Conservation (phyloP, 2,329 filamentous ascomycete genomes). For the Dothideomycetes sp. region DNA sequence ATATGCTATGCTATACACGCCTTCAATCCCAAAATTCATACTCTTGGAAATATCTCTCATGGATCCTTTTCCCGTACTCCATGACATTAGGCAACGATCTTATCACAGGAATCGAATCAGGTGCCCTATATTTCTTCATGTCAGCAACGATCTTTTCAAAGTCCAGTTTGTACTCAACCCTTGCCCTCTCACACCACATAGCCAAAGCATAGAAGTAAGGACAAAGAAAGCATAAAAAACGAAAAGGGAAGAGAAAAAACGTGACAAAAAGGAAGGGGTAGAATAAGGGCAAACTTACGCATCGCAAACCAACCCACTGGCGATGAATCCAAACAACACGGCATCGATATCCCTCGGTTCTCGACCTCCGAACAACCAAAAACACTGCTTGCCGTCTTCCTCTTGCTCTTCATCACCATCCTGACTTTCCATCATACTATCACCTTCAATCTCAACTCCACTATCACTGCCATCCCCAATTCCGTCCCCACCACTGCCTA, state of each 20-base stretch:
- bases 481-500: no score
- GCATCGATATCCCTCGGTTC: slow-evolving; percentile 50
- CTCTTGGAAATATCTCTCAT: slow-evolving; percentile 49
- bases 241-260: no score
- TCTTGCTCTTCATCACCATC: slow-evolving; percentile 16
- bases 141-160: slow-evolving; percentile 29
- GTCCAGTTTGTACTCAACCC: slow-evolving; percentile 7
- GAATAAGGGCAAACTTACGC: slow-evolving; percentile 37
- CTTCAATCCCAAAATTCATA: slow-evolving; percentile 29
- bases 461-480: no score
- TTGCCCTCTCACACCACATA: no score
- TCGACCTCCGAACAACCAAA: slow-evolving; percentile 49
- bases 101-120: slow-evolving; percentile 38
- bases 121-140: no score
- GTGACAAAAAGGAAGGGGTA: no score
- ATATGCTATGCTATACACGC: no score
- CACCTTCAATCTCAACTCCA: no score
- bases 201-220: no score
- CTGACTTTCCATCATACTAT: slow-evolving; percentile 26
- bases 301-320: slow-evolving; percentile 41
- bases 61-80: slow-evolving; percentile 50
- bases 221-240: no score
- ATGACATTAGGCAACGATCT: slow-evolving; percentile 40
- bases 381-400: no score
- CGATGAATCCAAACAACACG: slow-evolving; percentile 49